phyloP scores from a whole-genome alignment of 2,329 filamentous ascomycete genomes.

The Coniochaeta ligniaria region DNA sequence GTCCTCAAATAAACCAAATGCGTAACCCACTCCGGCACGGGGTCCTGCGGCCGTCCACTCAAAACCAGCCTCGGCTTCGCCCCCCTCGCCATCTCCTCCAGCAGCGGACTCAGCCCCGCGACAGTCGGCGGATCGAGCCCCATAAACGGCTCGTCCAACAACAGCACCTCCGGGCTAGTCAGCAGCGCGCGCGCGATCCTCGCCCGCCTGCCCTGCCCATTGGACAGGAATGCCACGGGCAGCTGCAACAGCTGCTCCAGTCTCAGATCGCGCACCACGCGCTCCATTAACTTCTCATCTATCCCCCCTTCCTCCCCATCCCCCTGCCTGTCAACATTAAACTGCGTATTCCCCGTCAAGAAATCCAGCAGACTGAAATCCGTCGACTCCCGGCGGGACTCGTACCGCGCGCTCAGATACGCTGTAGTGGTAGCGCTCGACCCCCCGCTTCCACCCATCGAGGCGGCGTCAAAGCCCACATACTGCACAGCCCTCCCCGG shows the following conservation, averaged over 20 bases:
- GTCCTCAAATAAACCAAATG: slow-evolving; percentile 68
- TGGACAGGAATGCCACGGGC: slow-evolving; percentile 84
- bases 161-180: slow-evolving; percentile 67
- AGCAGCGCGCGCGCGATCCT: slow-evolving; percentile 84
- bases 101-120: slow-evolving; percentile 60
- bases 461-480: slow-evolving; percentile 81
- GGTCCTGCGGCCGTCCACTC: slow-evolving; percentile 76
- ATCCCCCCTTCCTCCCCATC: slow-evolving; percentile 36
- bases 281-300: slow-evolving; percentile 44
- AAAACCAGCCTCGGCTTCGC: slow-evolving; percentile 67
- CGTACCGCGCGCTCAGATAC: slow-evolving; percentile 85
- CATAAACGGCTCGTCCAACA: slow-evolving; percentile 95
- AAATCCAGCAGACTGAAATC: slow-evolving; percentile 83
- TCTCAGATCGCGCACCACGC: slow-evolving; percentile 63
- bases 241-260: slow-evolving; percentile 65
- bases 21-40: slow-evolving; percentile 83
- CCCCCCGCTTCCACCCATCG: slow-evolving; percentile 39
- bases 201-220: slow-evolving; percentile 82
- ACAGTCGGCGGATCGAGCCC: slow-evolving; percentile 84
- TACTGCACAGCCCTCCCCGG: slow-evolving; percentile 70
- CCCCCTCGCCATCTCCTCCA: slow-evolving; percentile 59
- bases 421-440: slow-evolving; percentile 56
- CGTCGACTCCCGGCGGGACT: slow-evolving; percentile 76
- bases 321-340: slow-evolving; percentile 55
- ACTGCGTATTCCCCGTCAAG: slow-evolving; percentile 70